These are phyloP conservation scores for Cunninghamia lanceolata DNA, from an alignment of 75 land plant species.

Conservation along the genomic window DNA sequence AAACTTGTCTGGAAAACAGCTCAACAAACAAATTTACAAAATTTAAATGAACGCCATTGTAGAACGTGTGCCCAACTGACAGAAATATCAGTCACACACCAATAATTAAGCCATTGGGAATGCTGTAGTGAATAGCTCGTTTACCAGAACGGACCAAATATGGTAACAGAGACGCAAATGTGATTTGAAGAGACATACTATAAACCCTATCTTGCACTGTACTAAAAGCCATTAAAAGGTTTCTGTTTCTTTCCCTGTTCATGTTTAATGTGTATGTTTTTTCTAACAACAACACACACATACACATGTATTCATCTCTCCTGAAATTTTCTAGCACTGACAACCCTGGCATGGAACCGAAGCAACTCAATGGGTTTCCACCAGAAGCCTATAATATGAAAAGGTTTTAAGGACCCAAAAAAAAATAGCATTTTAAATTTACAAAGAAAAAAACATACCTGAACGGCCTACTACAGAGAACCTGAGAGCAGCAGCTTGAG, in stretches of 20 bases:
- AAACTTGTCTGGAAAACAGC: too few species aligned
- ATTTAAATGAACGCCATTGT: too few species aligned
- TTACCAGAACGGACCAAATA: too few species aligned
- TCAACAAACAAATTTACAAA: too few species aligned
- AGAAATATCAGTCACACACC: too few species aligned
- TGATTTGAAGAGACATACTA: background rate
- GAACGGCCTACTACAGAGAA: background rate
- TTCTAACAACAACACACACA: background rate
- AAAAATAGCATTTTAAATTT: background rate
- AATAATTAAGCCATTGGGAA: too few species aligned
- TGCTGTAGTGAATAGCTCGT: too few species aligned
- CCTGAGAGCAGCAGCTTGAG: slow-evolving; percentile 3
- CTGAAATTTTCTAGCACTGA: background rate
- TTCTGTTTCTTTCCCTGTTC: background rate
- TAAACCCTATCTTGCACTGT: background rate
- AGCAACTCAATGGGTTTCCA: background rate
- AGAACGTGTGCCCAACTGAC: too few species aligned
- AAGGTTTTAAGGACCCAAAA: background rate
- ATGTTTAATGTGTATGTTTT: too few species aligned
- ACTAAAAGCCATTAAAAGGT: background rate
- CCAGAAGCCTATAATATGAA: background rate
- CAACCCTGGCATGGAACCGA: background rate
- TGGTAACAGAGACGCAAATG: background rate
- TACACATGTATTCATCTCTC: background rate
- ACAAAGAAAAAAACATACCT: background rate